Evolutionary conservation across 306 rosid species (phyloP).

Genomic region (Senna siamea): DNA sequence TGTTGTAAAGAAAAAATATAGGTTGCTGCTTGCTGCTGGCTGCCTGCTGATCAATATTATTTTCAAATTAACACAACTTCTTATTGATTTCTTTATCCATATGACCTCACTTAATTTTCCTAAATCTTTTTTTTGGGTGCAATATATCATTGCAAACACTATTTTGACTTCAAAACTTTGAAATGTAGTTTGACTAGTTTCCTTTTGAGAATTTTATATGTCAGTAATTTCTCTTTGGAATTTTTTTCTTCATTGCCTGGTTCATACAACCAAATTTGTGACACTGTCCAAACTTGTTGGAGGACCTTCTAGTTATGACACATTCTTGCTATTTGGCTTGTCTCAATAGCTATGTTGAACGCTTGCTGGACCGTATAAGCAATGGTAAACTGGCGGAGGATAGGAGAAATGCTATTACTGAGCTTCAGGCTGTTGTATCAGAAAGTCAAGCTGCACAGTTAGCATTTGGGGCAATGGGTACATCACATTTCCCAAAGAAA

Average conservation of each 20-base stretch:
- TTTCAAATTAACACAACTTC: slow-evolving; percentile 22
- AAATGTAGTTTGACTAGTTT: background rate
- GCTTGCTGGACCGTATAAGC: slow-evolving; percentile 89
- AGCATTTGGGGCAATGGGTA: slow-evolving; percentile 97
- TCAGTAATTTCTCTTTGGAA: background rate
- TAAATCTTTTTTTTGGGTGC: slow-evolving; percentile 10
- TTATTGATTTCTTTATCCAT: slow-evolving; percentile 3
- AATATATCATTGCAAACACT: slow-evolving; percentile 20
- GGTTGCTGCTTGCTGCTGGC: slow-evolving; percentile 16
- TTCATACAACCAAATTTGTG: background rate
- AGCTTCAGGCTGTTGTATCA: slow-evolving; percentile 88
- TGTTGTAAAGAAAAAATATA: background rate
- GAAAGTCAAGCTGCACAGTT: slow-evolving; percentile 80
- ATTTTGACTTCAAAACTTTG: background rate
- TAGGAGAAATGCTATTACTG: slow-evolving; percentile 81
- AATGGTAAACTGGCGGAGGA: slow-evolving; percentile 90
- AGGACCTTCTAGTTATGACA: slow-evolving; percentile 22
- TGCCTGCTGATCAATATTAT: background rate
- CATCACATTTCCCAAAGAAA: slow-evolving; percentile 12
- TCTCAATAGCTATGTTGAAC: slow-evolving; percentile 72
- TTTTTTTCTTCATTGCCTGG: slow-evolving; percentile 19
- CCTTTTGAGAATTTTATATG: slow-evolving; percentile 5
- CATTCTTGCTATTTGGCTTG: slow-evolving; percentile 17
- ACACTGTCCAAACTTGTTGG: background rate
- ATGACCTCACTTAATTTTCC: background rate